These are phyloP conservation scores for Metschnikowia similis DNA, from an alignment of 805 yeast species.

Conservation along the genomic window DNA sequence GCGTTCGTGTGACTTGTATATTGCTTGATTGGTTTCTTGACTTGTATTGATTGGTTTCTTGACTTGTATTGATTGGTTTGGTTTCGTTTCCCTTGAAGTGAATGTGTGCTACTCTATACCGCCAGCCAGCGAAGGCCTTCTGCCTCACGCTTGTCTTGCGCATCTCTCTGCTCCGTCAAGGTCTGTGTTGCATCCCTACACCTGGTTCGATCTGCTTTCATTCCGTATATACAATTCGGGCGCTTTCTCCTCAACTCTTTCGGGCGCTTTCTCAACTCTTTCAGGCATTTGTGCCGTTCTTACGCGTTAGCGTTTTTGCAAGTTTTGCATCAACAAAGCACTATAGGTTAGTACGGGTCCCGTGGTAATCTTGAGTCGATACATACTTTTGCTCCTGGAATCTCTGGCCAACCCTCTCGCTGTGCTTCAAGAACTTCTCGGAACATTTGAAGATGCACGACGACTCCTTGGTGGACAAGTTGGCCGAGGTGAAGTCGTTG, in stretches of 20 bases:
- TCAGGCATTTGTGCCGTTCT: neutral
- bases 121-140: too few species aligned
- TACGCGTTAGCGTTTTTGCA: slow-evolving; percentile 25
- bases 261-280: neutral
- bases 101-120: too few species aligned
- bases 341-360: slow-evolving; percentile 33
- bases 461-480: slow-evolving; percentile 79
- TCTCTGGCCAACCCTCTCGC: slow-evolving; percentile 97
- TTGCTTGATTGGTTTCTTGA: too few species aligned
- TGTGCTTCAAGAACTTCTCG: slow-evolving; percentile 95
- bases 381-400: slow-evolving; percentile 92
- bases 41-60: too few species aligned
- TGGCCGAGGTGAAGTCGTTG: slow-evolving; percentile 93
- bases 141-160: neutral
- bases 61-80: too few species aligned
- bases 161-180: too few species aligned
- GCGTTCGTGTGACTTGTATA: too few species aligned
- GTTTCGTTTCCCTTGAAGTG: too few species aligned
- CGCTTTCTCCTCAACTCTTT: neutral
- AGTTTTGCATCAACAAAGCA: slow-evolving; percentile 69
- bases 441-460: slow-evolving; percentile 87
- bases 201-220: neutral
- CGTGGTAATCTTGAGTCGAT: neutral
- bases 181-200: neutral
- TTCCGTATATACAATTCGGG: neutral